Conservation (phyloP, 179 eudicot genomes). For the Spinacia oleracea region DNA sequence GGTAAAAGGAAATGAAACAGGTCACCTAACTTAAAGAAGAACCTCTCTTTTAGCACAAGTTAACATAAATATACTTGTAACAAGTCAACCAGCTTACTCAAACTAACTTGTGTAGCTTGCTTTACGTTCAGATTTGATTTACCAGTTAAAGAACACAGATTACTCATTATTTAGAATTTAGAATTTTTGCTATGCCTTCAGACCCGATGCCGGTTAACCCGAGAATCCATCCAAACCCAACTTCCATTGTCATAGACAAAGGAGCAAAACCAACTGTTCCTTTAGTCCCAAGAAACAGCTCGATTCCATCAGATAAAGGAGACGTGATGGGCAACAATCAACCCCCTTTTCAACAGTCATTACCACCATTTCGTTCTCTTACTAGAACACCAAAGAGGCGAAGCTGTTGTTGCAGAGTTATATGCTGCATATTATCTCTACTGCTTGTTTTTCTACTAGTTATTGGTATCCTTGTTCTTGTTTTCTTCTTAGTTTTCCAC, state of each 20-base stretch:
- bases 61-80: neutral
- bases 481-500: slow-evolving; percentile 58
- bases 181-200: neutral
- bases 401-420: slow-evolving; percentile 26
- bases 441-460: slow-evolving; percentile 6
- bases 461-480: slow-evolving; percentile 20
- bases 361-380: neutral
- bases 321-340: neutral
- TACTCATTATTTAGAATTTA: neutral
- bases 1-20: slow-evolving; percentile 27
- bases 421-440: slow-evolving; percentile 24
- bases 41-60: neutral
- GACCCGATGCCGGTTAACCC: slow-evolving; percentile 24
- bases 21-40: slow-evolving; percentile 23
- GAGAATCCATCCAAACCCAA: slow-evolving; percentile 31
- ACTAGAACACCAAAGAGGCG: slow-evolving; percentile 18
- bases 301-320: slow-evolving; percentile 6
- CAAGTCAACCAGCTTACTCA: slow-evolving; percentile 14
- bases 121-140: slow-evolving; percentile 11
- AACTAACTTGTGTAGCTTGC: slow-evolving; percentile 21
- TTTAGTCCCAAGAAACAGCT: slow-evolving; percentile 8
- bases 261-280: slow-evolving; percentile 12
- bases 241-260: slow-evolving; percentile 15
- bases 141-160: neutral
- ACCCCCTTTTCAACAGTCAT: neutral